Evolutionary conservation across 495 filamentous ascomycete species (phyloP).

Genomic region (Achaetomiella virescens): DNA sequence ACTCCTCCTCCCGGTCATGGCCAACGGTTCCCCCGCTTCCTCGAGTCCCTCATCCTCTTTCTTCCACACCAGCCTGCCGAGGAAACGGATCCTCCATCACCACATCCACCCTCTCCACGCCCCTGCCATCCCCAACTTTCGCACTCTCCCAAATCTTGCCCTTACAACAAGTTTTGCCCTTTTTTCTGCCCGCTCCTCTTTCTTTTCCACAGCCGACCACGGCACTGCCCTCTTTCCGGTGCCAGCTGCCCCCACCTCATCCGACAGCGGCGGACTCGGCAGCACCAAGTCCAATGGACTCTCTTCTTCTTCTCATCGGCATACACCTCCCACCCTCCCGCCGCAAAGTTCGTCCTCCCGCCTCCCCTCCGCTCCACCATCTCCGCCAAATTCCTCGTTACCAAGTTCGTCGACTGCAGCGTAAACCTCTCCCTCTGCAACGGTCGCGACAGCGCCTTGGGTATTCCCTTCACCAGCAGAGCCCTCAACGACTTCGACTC

Average conservation of each 20-base stretch:
- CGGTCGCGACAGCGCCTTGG: constrained; percentile 67
- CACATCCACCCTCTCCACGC: constrained; percentile 57
- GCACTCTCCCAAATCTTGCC: constrained; percentile 49
- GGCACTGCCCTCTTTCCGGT: neutral
- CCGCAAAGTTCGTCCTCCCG: constrained; percentile 58
- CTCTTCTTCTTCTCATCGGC: constrained; percentile 54
- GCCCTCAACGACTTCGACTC: constrained; percentile 60
- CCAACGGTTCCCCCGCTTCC: neutral
- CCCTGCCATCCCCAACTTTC: constrained; percentile 46
- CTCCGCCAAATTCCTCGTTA: constrained; percentile 60
- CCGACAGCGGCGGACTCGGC: constrained; percentile 31
- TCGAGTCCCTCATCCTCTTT: constrained; percentile 22
- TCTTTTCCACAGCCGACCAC: constrained; percentile 20
- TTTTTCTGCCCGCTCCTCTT: constrained; percentile 35
- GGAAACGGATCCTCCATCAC: constrained; percentile 52
- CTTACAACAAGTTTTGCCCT: constrained; percentile 42
- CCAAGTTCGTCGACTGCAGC: constrained; percentile 57
- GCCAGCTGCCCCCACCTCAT: constrained; percentile 9
- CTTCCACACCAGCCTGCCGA: constrained; percentile 28
- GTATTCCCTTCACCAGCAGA: constrained; percentile 66
- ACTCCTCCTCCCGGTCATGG: constrained; percentile 23
- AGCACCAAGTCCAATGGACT: constrained; percentile 52
- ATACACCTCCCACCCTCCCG: constrained; percentile 75
- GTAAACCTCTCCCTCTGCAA: constrained; percentile 53
- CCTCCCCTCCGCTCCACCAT: constrained; percentile 60